A percentile compares a stretch with the other conserved stretches of the same genome.
Evolutionary conservation across 2,329 filamentous ascomycete species (phyloP).

Genomic region (Juglanconis oblonga): DNA sequence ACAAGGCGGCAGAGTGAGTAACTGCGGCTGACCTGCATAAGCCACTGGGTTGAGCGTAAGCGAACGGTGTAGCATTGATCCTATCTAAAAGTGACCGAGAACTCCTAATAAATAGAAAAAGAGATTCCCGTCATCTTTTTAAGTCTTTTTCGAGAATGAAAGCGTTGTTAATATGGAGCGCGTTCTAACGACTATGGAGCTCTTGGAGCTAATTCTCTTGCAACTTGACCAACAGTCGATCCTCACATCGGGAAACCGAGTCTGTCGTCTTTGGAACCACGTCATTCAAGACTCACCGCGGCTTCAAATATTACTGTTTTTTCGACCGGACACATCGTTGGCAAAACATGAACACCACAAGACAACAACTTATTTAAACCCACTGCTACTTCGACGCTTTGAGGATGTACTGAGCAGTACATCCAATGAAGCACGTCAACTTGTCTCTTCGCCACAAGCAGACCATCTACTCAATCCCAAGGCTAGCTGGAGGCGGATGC

Average conservation of each 20-base stretch:
- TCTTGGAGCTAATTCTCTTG: constrained; percentile 21
- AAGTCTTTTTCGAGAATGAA: background rate
- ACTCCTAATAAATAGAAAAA: too few relatives aligned
- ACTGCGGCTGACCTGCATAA: background rate
- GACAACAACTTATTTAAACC: background rate
- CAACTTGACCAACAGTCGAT: constrained; percentile 19
- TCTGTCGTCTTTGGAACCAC: constrained; percentile 16
- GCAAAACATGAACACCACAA: background rate
- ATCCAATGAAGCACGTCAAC: background rate
- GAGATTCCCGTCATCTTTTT: background rate
- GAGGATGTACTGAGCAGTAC: background rate
- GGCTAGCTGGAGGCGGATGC: constrained; percentile 13
- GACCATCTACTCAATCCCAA: background rate
- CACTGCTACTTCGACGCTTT: background rate
- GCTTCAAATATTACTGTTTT: constrained; percentile 10
- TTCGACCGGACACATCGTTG: background rate
- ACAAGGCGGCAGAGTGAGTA: too few relatives aligned
- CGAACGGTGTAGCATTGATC: background rate
- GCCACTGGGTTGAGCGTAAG: background rate
- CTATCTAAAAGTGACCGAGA: background rate
- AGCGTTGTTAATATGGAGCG: background rate
- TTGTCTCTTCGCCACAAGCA: background rate
- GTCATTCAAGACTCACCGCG: constrained; percentile 5
- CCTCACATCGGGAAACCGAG: constrained; percentile 19
- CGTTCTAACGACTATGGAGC: constrained; percentile 16